These are phyloP conservation scores for Evernia prunastri DNA, from an alignment of 495 filamentous ascomycete genomes.

Conservation along the genomic window DNA sequence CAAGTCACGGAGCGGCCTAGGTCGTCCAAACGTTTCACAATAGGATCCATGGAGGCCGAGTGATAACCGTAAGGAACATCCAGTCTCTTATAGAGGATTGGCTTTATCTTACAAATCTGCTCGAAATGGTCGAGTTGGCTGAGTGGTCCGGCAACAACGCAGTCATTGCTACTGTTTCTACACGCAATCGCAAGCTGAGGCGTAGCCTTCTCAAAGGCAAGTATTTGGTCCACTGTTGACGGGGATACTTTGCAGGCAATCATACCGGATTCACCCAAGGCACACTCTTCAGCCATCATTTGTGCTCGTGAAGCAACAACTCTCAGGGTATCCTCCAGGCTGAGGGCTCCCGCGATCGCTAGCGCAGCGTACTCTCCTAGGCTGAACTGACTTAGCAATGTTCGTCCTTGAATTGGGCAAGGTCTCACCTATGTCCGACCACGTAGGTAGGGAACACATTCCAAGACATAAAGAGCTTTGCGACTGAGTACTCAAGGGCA, in stretches of 20 bases:
- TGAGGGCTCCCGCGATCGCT: conserved; percentile 8
- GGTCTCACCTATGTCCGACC: neutral
- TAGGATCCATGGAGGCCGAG: conserved; percentile 22
- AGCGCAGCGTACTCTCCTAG: conserved; percentile 23
- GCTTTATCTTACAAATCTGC: conserved; percentile 9
- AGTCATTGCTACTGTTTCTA: conserved; percentile 20
- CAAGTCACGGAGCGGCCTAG: neutral
- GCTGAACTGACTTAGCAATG: neutral
- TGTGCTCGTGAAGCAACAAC: conserved; percentile 20
- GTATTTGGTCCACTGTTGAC: too few relatives aligned
- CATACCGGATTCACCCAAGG: conserved; percentile 16
- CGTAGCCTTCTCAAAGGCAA: too few relatives aligned
- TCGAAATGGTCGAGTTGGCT: conserved; percentile 11
- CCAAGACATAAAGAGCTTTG: conserved; percentile 5
- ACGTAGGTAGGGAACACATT: neutral
- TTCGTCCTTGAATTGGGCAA: neutral
- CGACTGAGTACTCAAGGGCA: neutral
- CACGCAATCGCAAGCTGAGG: conserved; percentile 21
- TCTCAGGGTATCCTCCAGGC: conserved; percentile 17
- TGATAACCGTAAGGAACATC: conserved; percentile 23
- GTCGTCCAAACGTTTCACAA: neutral
- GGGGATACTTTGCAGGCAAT: conserved; percentile 14
- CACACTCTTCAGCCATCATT: conserved; percentile 17
- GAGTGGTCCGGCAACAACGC: conserved; percentile 22
- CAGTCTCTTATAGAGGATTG: conserved; percentile 16